Evolutionary conservation across 352 stramenopile genomes (phyloP).

Genomic region (Pythium rhizo-oryzae): DNA sequence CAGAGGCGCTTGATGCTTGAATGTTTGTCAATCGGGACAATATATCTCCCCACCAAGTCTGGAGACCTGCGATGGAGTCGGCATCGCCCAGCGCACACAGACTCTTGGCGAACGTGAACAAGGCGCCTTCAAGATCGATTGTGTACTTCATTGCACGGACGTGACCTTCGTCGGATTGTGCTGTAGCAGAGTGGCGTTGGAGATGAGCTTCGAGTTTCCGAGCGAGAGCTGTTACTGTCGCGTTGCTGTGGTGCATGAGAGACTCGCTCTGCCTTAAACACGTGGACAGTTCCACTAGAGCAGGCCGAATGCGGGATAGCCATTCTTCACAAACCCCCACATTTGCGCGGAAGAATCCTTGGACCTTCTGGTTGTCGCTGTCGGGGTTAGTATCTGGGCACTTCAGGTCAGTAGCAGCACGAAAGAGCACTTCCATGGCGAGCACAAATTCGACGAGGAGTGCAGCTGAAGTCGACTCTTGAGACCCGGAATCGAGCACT

Average conservation of each 20-base stretch:
- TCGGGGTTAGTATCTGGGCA: constrained; percentile 21
- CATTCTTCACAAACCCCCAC: constrained; percentile 32
- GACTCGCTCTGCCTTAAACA: constrained; percentile 16
- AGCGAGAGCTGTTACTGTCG: background rate
- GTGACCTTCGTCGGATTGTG: background rate
- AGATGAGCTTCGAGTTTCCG: constrained; percentile 25
- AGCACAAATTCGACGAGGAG: constrained; percentile 33
- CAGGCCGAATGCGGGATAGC: constrained; percentile 25
- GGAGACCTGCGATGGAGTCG: constrained; percentile 24
- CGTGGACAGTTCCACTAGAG: constrained; percentile 12
- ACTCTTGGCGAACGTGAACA: constrained; percentile 22
- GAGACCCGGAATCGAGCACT: background rate
- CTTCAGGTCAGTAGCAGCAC: constrained; percentile 16
- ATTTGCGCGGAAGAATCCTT: constrained; percentile 34
- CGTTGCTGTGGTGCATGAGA: constrained; percentile 20
- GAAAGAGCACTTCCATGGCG: constrained; percentile 26
- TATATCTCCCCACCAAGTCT: constrained; percentile 20
- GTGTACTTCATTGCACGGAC: constrained; percentile 15
- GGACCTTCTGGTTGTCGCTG: constrained; percentile 24
- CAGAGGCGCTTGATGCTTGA: constrained; percentile 3
- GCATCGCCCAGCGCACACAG: constrained; percentile 19
- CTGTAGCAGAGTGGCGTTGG: background rate
- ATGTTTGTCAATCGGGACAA: constrained; percentile 7
- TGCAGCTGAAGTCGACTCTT: constrained; percentile 6
- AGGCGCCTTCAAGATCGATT: constrained; percentile 19